phyloP scores from a whole-genome alignment of 2,329 filamentous ascomycete species.

The Chaetomium strumarium region DNA sequence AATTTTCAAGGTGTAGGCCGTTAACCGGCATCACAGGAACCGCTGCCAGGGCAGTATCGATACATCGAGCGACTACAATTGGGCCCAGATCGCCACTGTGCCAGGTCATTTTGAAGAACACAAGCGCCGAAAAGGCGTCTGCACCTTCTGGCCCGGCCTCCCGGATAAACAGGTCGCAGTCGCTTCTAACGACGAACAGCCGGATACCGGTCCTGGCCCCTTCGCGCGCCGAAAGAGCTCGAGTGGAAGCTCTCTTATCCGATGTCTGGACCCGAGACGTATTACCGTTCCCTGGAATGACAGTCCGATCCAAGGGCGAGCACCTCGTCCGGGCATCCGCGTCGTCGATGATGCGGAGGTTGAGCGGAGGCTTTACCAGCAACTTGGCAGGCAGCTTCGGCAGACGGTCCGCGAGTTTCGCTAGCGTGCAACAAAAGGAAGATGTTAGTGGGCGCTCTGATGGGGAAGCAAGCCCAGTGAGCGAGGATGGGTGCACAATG shows the following conservation, averaged over 20 bases:
- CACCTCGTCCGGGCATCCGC: constrained; percentile 72
- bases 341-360: constrained; percentile 79
- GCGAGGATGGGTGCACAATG: neutral
- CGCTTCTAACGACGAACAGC: constrained; percentile 63
- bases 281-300: constrained; percentile 80
- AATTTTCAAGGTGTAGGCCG: neutral
- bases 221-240: constrained; percentile 66
- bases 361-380: constrained; percentile 74
- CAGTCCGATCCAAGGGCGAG: constrained; percentile 56
- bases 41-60: constrained; percentile 63
- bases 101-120: constrained; percentile 84
- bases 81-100: constrained; percentile 61
- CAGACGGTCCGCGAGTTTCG: constrained; percentile 35
- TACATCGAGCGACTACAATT: constrained; percentile 71
- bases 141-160: constrained; percentile 32
- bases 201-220: constrained; percentile 67
- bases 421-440: constrained; percentile 18
- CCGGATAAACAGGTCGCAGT: constrained; percentile 71
- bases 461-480: constrained; percentile 25
- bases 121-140: constrained; percentile 58
- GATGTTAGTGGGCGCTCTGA: constrained; percentile 10
- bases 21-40: constrained; percentile 40
- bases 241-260: constrained; percentile 65
- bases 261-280: constrained; percentile 81
- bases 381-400: constrained; percentile 73